Conservation (phyloP, 2,329 filamentous ascomycete species). For the Aschersonia sp. region DNA sequence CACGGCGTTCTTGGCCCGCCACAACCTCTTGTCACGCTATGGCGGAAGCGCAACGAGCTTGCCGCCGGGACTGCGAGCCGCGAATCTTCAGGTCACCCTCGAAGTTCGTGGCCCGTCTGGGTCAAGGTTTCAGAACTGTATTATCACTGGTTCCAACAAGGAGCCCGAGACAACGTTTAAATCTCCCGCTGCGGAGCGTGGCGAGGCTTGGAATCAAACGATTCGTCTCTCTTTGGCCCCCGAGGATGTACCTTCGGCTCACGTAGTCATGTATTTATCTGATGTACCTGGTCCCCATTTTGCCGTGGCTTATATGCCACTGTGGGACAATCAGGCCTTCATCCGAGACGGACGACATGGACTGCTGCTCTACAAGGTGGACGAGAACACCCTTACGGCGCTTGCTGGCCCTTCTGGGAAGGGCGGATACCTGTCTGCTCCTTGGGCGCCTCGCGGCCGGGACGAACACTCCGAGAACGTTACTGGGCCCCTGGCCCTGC, state of each 20-base stretch:
- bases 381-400: constrained; percentile 68
- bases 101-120: constrained; percentile 72
- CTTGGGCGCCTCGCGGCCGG: constrained; percentile 58
- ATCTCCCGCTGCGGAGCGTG: constrained; percentile 65
- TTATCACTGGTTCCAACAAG: constrained; percentile 73
- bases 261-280: constrained; percentile 79
- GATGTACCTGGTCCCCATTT: constrained; percentile 81
- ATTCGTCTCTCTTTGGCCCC: constrained; percentile 67
- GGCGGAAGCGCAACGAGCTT: constrained; percentile 63
- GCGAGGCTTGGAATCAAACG: constrained; percentile 77
- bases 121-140: constrained; percentile 74
- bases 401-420: constrained; percentile 49
- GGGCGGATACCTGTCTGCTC: constrained; percentile 74
- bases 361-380: constrained; percentile 75
- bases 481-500: constrained; percentile 64
- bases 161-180: constrained; percentile 73
- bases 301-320: constrained; percentile 78
- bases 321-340: constrained; percentile 89
- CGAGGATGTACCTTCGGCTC: constrained; percentile 65
- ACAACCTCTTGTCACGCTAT: constrained; percentile 52
- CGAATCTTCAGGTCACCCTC: constrained; percentile 73
- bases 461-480: constrained; percentile 58
- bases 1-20: constrained; percentile 62
- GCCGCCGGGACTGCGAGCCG: constrained; percentile 44
- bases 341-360: constrained; percentile 72